phyloP scores from a whole-genome alignment of 352 stramenopile species.

The Plasmopara viticola region DNA sequence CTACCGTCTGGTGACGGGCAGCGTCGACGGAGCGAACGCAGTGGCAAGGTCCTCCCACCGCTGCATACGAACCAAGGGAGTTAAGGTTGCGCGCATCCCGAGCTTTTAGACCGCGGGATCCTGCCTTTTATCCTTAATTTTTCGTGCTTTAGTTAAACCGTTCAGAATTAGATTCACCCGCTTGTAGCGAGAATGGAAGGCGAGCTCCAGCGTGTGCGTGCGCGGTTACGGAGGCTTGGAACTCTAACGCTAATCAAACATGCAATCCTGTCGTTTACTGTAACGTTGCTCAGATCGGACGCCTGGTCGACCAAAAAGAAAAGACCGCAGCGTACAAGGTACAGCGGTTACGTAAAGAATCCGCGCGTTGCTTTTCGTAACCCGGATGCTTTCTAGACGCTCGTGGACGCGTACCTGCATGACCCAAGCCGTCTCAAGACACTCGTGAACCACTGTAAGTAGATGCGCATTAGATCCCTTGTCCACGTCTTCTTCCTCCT shows the following conservation, averaged over 20 bases:
- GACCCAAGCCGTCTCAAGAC: conserved; percentile 41
- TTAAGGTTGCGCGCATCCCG: conserved; percentile 14
- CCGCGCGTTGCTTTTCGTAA: neutral
- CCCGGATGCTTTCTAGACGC: conserved; percentile 2
- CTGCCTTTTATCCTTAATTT: no score
- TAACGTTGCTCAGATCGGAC: conserved; percentile 40
- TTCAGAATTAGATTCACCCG: no score
- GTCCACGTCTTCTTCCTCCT: neutral
- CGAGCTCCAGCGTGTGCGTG: conserved; percentile 48
- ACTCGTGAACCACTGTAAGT: conserved; percentile 60
- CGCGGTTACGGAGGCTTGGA: neutral
- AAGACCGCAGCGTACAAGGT: conserved; percentile 71
- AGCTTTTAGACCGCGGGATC: no score
- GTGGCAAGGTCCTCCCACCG: conserved; percentile 27
- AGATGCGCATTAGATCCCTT: neutral
- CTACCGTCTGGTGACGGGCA: conserved; percentile 38
- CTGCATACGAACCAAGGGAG: conserved; percentile 48
- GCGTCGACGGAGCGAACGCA: conserved; percentile 42
- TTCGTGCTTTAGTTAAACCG: no score
- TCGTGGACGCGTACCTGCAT: conserved; percentile 46
- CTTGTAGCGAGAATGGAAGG: conserved; percentile 12
- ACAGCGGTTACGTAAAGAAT: neutral
- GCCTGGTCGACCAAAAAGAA: conserved; percentile 68
- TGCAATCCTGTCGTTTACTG: neutral
- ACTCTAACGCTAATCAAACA: neutral